Evolutionary conservation across 148 eudicot species (phyloP), one percentile per base, ranked within the genome.

Genomic region (Simmondsia chinensis): DNA sequence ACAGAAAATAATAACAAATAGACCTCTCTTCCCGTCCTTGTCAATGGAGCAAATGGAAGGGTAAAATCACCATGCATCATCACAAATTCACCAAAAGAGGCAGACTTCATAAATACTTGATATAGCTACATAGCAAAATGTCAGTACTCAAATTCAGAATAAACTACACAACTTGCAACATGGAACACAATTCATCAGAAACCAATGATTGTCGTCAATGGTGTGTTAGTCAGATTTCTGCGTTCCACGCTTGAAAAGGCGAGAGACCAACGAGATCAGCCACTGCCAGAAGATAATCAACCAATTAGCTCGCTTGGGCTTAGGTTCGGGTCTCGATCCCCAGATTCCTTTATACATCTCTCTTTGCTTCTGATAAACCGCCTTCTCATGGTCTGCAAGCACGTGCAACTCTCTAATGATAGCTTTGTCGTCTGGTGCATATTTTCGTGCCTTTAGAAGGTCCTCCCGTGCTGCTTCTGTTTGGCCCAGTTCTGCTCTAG

Each of bases 401-500:
- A 74, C 10, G 16, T 81, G 75, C 43, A 91, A 41, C 63, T 85
- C 95, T 63, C 28, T 82, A 9, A 58, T 27, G 29, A 91, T 77
- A 26, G 95, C 94, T 65, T 82, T 86, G 68, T 91, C 95, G 8
- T 66, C 69, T 5, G 95, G 95, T 26, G 94, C 83, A 56, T 46
- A 64, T 59, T 91, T 91, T 10, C 72, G 77, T 13, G 95, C 89
- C 70, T 86, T 91, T 1, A 68, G 68, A 45, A 91, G 80, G 70
- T 91, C 99, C 47, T 82, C 94, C 33, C 76, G 70, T 27, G 95
- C 99, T 30, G 86, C 81, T 32, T 85, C 99, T 37, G 83, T 86
- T 75, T 91, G 99, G 36, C 95, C 99, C 3, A 91, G 95, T 66
- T 85, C 87, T 18, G 94, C 72, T 56, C 68, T 76, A 25, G 99